phyloP scores from a whole-genome alignment of 345 rosid species.

The Carallia pectinifolia region DNA sequence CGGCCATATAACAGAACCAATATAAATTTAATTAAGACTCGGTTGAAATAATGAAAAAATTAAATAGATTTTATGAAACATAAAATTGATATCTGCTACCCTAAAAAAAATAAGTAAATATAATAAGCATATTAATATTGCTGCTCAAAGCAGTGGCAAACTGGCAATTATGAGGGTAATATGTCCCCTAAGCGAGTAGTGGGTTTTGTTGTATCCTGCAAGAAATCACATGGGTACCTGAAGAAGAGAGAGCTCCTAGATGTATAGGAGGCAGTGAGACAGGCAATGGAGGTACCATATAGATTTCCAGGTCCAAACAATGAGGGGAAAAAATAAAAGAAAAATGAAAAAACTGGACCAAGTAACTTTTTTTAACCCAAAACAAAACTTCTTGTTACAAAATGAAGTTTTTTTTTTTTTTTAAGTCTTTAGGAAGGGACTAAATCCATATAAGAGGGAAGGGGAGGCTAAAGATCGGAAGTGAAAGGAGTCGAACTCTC shows the following conservation, averaged over 20 bases:
- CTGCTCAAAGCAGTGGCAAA: not conserved
- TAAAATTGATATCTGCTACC: too few relatives aligned
- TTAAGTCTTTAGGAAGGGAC: too few relatives aligned
- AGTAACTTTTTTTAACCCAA: not conserved
- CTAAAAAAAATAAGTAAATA: too few relatives aligned
- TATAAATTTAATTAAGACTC: too few relatives aligned
- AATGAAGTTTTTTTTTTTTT: not conserved
- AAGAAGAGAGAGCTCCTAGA: not conserved
- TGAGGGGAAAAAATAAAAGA: not conserved
- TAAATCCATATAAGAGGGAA: too few relatives aligned
- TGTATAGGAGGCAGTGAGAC: not conserved
- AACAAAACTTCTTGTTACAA: not conserved
- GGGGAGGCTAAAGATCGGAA: too few relatives aligned
- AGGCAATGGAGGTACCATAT: too few relatives aligned
- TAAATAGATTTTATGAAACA: too few relatives aligned
- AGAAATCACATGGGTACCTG: conserved; percentile 34
- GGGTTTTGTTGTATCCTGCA: conserved; percentile 1
- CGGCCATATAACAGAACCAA: too few relatives aligned
- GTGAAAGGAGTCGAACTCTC: too few relatives aligned
- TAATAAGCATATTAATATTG: not conserved
- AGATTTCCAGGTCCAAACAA: not conserved
- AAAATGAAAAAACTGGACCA: not conserved
- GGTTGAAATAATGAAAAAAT: too few relatives aligned
- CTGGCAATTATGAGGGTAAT: conserved; percentile 10
- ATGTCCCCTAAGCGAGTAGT: conserved; percentile 2